phyloP scores from a whole-genome alignment of 1,284 basidiomycete species.

The Entoloma clypeatum region DNA sequence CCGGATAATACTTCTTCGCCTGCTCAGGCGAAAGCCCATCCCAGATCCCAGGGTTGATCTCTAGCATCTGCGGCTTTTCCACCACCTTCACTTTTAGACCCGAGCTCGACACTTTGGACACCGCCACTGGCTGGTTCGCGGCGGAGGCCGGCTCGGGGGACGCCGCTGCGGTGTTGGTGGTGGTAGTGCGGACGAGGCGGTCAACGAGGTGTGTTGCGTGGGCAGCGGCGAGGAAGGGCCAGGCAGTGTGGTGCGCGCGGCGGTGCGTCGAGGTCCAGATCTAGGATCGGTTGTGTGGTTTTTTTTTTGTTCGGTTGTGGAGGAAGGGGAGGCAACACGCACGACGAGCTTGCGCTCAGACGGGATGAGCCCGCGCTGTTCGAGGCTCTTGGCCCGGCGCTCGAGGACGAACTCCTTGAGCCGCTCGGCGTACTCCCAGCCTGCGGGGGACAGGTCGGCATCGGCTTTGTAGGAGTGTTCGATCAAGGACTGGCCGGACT shows the following conservation, averaged over 20 bases:
- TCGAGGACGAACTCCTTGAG: slow-evolving; percentile 84
- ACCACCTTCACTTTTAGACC: slow-evolving; percentile 72
- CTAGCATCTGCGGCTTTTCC: slow-evolving; percentile 93
- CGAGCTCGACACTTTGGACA: slow-evolving; percentile 20
- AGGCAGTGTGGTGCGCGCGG: slow-evolving; percentile 91
- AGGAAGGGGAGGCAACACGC: slow-evolving; percentile 24
- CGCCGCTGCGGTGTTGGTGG: slow-evolving; percentile 15
- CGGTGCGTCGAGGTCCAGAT: slow-evolving; percentile 97
- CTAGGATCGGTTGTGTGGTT: slow-evolving; percentile 38
- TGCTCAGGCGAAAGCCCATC: slow-evolving; percentile 92
- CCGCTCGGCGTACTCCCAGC: slow-evolving; percentile 91
- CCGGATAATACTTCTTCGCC: slow-evolving; percentile 86
- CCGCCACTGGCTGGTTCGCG: slow-evolving; percentile 8
- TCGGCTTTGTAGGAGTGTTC: slow-evolving; percentile 99
- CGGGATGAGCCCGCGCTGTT: slow-evolving; percentile 62
- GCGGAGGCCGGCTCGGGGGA: slow-evolving; percentile 17
- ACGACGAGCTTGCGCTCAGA: slow-evolving; percentile 73
- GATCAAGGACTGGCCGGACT: slow-evolving; percentile 93
- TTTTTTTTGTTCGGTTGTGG: neutral
- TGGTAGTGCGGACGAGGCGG: too few relatives aligned
- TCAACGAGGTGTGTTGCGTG: slow-evolving; percentile 20
- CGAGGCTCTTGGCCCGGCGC: slow-evolving; percentile 64
- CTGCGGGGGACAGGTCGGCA: slow-evolving; percentile 91
- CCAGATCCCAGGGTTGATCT: slow-evolving; percentile 97
- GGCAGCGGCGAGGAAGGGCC: slow-evolving; percentile 75